phyloP scores from a whole-genome alignment of 148 eudicot species.

The Rhododendron ferrugineum region DNA sequence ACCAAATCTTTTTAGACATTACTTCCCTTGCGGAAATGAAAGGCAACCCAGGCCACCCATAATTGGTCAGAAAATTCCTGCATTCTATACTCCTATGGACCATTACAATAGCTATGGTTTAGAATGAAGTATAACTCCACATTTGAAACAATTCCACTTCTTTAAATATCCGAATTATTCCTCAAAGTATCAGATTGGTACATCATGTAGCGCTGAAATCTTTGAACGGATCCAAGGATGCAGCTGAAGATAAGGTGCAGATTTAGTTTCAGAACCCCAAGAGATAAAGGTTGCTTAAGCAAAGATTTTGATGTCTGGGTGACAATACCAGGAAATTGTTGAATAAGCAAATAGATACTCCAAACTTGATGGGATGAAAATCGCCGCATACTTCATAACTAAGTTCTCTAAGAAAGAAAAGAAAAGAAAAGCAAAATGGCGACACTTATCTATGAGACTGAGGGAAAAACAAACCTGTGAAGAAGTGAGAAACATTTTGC shows the following conservation, averaged over 20 bases:
- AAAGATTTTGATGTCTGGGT: not conserved
- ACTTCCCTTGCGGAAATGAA: not conserved
- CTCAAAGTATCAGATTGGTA: not conserved
- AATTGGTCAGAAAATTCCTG: not conserved
- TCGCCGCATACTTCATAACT: too few relatives aligned
- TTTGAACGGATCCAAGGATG: not conserved
- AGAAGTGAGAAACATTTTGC: not conserved
- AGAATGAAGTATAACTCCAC: not conserved
- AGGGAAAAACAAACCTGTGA: conserved; percentile 9
- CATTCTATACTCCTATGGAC: not conserved
- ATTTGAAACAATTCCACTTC: not conserved
- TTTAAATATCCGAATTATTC: not conserved
- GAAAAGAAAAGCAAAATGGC: not conserved
- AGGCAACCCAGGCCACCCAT: not conserved
- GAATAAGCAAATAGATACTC: not conserved
- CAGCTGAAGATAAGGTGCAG: not conserved
- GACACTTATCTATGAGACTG: not conserved
- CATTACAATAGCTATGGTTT: not conserved
- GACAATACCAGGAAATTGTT: not conserved
- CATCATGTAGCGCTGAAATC: too few relatives aligned
- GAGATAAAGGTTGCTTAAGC: not conserved
- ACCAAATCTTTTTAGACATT: not conserved
- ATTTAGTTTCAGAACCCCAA: not conserved
- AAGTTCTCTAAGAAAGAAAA: not conserved
- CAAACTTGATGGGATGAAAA: not conserved